These are phyloP conservation scores for Medicago arabica DNA, from an alignment of 306 rosid species.

Conservation along the genomic window DNA sequence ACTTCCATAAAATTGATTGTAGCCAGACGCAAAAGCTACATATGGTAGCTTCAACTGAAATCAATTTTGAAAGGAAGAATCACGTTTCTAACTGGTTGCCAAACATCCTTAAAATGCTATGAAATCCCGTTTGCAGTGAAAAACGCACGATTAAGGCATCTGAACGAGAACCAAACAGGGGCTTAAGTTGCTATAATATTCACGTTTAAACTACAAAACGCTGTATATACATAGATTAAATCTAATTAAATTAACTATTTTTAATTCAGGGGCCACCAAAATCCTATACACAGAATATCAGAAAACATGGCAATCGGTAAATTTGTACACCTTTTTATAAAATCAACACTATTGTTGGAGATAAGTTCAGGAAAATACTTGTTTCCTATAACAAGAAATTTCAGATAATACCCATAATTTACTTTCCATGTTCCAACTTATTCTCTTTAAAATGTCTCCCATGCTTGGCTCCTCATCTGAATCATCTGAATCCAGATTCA, in stretches of 20 bases:
- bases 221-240: constrained; percentile 33
- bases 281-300: constrained; percentile 40
- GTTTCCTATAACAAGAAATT: not conserved
- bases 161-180: too few relatives aligned
- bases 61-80: too few relatives aligned
- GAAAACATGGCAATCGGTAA: constrained; percentile 17
- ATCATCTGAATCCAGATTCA: constrained; percentile 3
- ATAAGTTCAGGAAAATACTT: constrained; percentile 34
- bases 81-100: too few relatives aligned
- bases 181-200: not conserved
- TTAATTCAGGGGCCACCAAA: constrained; percentile 25
- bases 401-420: constrained; percentile 29
- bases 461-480: not conserved
- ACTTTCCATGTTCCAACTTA: constrained; percentile 32
- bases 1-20: too few relatives aligned
- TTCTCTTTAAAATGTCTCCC: constrained; percentile 22
- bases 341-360: constrained; percentile 5
- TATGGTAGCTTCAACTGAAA: too few relatives aligned
- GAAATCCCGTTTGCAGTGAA: too few relatives aligned
- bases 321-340: constrained; percentile 30
- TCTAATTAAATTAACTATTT: constrained; percentile 26
- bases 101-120: too few relatives aligned
- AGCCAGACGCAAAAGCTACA: too few relatives aligned
- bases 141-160: too few relatives aligned
- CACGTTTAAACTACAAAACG: not conserved